Evolutionary conservation across 2,329 filamentous ascomycete genomes (phyloP).

Genomic region (Microsporum canis): DNA sequence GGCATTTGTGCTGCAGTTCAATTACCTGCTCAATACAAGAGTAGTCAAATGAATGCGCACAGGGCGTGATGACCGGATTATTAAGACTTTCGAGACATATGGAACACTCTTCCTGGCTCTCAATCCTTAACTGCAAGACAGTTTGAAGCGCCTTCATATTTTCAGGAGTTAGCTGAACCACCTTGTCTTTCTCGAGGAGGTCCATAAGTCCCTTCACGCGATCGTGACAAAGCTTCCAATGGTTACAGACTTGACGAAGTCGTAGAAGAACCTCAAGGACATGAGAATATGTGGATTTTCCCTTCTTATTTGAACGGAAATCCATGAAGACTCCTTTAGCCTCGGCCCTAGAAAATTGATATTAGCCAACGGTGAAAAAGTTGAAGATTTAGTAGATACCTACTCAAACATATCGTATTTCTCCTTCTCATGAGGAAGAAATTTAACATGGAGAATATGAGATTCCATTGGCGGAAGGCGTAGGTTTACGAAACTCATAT

Average conservation of each 20-base stretch:
- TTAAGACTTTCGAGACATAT: constrained; percentile 66
- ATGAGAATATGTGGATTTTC: constrained; percentile 54
- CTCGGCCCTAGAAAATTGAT: constrained; percentile 43
- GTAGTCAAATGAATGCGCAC: constrained; percentile 68
- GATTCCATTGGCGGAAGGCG: constrained; percentile 66
- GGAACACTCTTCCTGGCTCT: constrained; percentile 70
- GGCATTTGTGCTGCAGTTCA: constrained; percentile 65
- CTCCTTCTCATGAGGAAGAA: constrained; percentile 59
- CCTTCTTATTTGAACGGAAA: constrained; percentile 41
- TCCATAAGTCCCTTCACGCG: constrained; percentile 62
- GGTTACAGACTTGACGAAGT: constrained; percentile 76
- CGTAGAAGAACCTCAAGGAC: constrained; percentile 72
- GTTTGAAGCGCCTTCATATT: constrained; percentile 63
- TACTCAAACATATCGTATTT: constrained; percentile 66
- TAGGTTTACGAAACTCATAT: constrained; percentile 78
- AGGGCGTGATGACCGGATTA: constrained; percentile 69
- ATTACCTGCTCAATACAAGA: constrained; percentile 65
- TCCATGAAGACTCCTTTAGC: constrained; percentile 59
- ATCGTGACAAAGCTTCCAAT: constrained; percentile 71
- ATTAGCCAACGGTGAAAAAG: constrained; percentile 12
- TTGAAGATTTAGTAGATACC: constrained; percentile 23
- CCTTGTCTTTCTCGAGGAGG: constrained; percentile 54
- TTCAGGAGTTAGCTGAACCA: constrained; percentile 59
- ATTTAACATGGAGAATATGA: constrained; percentile 63
- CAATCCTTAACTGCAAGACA: constrained; percentile 63